Base-by-base conservation (phyloP, 2,329 filamentous ascomycete species). In the Apiospora koreana region DNA sequence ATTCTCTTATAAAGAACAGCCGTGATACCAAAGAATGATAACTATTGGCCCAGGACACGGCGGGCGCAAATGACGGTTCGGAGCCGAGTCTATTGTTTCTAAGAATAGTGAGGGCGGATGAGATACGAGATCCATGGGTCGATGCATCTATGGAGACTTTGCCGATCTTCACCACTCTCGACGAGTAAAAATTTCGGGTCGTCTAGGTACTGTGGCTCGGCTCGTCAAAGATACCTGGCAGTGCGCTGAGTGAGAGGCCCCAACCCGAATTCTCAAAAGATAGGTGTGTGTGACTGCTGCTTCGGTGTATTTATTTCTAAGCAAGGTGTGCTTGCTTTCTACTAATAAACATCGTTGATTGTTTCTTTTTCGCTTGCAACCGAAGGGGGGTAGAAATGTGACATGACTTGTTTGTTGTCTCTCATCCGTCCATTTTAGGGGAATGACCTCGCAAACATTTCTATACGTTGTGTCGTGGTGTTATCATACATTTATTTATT, bases 401-500 rank as follows among this genome's bases (percentile, higher is more conserved):
- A 16, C 41, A 35, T 58, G 21, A 31, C 50, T 31, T 35, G 21
- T 10, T 35, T 31, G 25, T 31, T 58, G 50, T n/a, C 21, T 38
- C 16, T 35, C 21, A 4, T 16, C 25, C 48, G 31, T n/a, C 31
- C 31, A 12, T 35, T 62, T 10, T 18, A 9, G 54, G 54, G 31
- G 31, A 12, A 38, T 62, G 28, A 38, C 54, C 31, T 35, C 54
- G 54, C 31, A 62, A 62, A 38, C 54, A 38, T 14, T 35, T 62
- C 54, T 62, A 62, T 62, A 62, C 38, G 31, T n/a, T 62, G 18
- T 62, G 35, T 35, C 4, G 35, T 43, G 14, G 41, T 43, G 31
- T 62, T 62, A 62, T 62, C 54, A 62, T 62, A 62, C 54, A 62
- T 62, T 62, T 62, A 62, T 62, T 58, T 43, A 16, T 43, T 25